Conservation (phyloP, 2,329 filamentous ascomycete genomes). For the Scopulariopsis brevicaulis region DNA sequence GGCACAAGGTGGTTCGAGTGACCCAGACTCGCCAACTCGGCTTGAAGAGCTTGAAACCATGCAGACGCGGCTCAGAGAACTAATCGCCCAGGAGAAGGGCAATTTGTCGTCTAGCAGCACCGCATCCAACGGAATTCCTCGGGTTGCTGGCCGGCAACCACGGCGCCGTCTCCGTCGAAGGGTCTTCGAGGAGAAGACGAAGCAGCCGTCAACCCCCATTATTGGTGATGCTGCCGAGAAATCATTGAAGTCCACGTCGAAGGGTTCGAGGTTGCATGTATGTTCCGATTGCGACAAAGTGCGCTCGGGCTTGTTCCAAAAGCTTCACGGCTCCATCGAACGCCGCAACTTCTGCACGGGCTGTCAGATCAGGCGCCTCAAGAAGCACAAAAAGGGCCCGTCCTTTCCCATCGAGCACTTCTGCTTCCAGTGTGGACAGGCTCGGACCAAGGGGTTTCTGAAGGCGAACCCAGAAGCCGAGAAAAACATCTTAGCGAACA, state of each 20-base stretch:
- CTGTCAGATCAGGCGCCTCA: not conserved
- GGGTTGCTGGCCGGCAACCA: not conserved
- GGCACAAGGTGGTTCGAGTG: not conserved
- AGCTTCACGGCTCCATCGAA: not conserved
- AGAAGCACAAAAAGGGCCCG: not conserved
- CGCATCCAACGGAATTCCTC: not conserved
- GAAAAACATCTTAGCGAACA: not conserved
- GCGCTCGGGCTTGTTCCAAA: not conserved
- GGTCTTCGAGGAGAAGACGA: not conserved
- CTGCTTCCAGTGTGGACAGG: slow-evolving; percentile 4
- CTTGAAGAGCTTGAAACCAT: not conserved
- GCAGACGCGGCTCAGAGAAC: not conserved
- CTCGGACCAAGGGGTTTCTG: not conserved
- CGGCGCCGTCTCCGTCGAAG: not conserved
- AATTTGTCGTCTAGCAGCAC: not conserved
- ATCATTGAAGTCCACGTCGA: not conserved
- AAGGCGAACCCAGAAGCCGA: not conserved
- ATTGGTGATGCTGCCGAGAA: not conserved
- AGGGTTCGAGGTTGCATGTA: not conserved
- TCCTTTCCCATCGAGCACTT: not conserved
- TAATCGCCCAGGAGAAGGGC: not conserved
- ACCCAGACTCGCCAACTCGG: not conserved
- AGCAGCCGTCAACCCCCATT: not conserved
- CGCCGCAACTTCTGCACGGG: slow-evolving; percentile 3
- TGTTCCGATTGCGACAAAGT: not conserved